Base-by-base conservation (phyloP, 163 green algal species). In the Prototheca cutis region DNA sequence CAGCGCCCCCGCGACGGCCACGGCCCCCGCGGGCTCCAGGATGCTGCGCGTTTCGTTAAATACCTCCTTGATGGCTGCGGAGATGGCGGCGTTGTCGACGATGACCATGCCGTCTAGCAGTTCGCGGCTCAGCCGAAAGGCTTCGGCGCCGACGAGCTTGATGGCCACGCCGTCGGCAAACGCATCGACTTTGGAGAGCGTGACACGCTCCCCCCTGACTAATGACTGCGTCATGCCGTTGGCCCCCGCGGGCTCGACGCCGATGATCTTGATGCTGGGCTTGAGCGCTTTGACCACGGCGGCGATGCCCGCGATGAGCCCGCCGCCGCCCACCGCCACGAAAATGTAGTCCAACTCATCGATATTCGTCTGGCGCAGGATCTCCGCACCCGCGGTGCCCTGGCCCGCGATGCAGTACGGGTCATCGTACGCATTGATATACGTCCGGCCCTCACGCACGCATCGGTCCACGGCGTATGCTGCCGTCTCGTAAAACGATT, bases 81-180 rank as follows among this genome's bases (percentile, higher is more conserved):
- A 89, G 51, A 93, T 93, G 39, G 84, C 80, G 28, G 78, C 64
- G 58, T 94, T 97, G 72, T 89, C 81, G 2, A 99, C 92, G 18
- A 96, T 73, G 34, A 99, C 71, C 13, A 98, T 70, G 23, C 92
- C 92, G 48, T 99, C 92, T 39, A 96, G 48, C 45, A 95, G 74
- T 68, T 92, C 71, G 19, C 80, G 79, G 71, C 84, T 95, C 40
- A 99, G 48, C 3, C 91, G 73, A 79, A 99, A 97, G 24, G 88
- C 95, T 73, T 98, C 92, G 40, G 69, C 76, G 18, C 91, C 92
- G 27, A 95, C 85, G 70, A 87, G 77, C 32, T 64, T 66, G 28
- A 68, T 90, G 10, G 89, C 92, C 27, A 97, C 90, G 17, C 92
- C 88, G 61, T 96, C 90, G 17, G 92, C 92, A 77, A 99, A 99